phyloP scores from a whole-genome alignment of 768 basidiomycete species.

The Podaxis mareebaensis region DNA sequence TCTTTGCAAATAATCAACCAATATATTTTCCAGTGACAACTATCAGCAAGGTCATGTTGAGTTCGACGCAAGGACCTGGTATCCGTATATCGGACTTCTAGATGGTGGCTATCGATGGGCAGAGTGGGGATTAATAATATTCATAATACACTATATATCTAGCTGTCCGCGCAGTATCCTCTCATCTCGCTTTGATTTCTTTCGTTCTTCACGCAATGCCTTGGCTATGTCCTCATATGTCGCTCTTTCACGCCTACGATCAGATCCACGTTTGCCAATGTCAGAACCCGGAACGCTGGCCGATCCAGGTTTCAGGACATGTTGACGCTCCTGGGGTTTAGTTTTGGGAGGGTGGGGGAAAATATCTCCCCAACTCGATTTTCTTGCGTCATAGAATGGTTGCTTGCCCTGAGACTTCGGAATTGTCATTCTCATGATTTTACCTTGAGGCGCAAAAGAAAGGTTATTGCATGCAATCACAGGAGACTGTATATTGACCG shows the following conservation, averaged over 20 bases:
- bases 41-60: conserved; percentile 81
- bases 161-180: conserved; percentile 8
- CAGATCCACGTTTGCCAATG: conserved; percentile 50
- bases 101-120: conserved; percentile 8
- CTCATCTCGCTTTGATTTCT: conserved; percentile 23
- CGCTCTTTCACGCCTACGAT: conserved; percentile 21
- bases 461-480: conserved; percentile 3
- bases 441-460: conserved; percentile 50
- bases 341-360: conserved; percentile 92
- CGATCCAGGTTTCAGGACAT: conserved; percentile 8
- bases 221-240: conserved; percentile 28
- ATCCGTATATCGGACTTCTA: conserved; percentile 83
- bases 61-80: conserved; percentile 85
- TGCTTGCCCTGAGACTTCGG: conserved; percentile 97
- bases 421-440: conserved; percentile 89
- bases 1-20: conserved; percentile 3
- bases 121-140: conserved; percentile 17
- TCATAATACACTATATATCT: conserved; percentile 6
- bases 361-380: conserved; percentile 91
- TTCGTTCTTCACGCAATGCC: conserved; percentile 26
- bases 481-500: conserved; percentile 18
- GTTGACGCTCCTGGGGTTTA: conserved; percentile 58
- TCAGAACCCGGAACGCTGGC: conserved; percentile 29
- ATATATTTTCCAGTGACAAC: conserved; percentile 53
- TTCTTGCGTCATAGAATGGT: conserved; percentile 91